Percentiles rank a stretch among this genome's conserved stretches.
Conservation (phyloP, 257 asterid species). For the Eustoma russellianum region DNA sequence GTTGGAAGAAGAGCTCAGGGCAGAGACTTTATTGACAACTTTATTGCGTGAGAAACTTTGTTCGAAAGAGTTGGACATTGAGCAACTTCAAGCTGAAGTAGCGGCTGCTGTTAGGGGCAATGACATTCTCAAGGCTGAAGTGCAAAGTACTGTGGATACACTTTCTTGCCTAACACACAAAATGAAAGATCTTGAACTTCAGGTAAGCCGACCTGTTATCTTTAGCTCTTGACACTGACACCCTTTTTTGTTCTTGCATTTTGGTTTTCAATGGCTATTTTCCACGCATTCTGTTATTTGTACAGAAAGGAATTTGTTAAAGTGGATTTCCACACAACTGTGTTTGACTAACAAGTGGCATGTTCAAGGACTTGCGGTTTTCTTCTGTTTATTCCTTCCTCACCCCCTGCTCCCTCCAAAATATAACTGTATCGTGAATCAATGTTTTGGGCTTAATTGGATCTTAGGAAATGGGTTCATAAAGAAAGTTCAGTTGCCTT, state of each 20-base stretch:
- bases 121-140: conserved; percentile 76
- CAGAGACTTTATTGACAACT: conserved; percentile 74
- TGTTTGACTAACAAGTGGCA: too few relatives aligned
- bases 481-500: too few relatives aligned
- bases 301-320: too few relatives aligned
- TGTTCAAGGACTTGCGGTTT: too few relatives aligned
- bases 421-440: neutral
- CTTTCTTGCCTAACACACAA: conserved; percentile 68
- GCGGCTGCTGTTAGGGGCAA: conserved; percentile 78
- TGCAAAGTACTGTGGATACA: conserved; percentile 69
- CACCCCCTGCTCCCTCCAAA: too few relatives aligned
- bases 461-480: too few relatives aligned
- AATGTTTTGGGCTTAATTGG: too few relatives aligned
- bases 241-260: too few relatives aligned
- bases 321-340: too few relatives aligned
- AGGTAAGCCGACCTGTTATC: conserved; percentile 32
- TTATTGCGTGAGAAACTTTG: conserved; percentile 82
- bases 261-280: too few relatives aligned
- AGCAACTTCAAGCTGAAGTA: conserved; percentile 89
- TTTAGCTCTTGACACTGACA: neutral
- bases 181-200: conserved; percentile 82
- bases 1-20: conserved; percentile 60
- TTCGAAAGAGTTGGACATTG: conserved; percentile 64
- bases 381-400: too few relatives aligned
- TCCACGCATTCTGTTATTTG: too few relatives aligned